Evolutionary conservation across 345 rosid species (phyloP).

Genomic region (Microcos paniculata): DNA sequence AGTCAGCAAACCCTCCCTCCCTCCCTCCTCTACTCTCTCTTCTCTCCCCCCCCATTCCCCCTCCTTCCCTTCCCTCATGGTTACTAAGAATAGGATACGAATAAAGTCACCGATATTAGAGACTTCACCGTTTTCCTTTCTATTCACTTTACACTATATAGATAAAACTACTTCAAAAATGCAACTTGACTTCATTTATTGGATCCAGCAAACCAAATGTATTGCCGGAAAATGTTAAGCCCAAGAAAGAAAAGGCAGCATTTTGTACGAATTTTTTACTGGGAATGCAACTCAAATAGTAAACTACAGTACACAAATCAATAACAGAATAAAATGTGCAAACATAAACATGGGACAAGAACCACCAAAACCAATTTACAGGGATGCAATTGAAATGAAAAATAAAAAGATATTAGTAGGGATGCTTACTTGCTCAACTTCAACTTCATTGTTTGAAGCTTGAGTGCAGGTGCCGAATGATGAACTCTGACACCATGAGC

Average conservation of each 20-base stretch:
- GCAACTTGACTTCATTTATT: background rate
- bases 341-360: slow-evolving; percentile 3
- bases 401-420: slow-evolving; percentile 4
- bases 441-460: slow-evolving; percentile 85
- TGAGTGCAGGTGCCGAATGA: slow-evolving; percentile 94
- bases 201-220: background rate
- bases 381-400: slow-evolving; percentile 2
- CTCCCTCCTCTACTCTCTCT: background rate
- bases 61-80: background rate
- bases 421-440: slow-evolving; percentile 94
- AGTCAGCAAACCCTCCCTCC: background rate
- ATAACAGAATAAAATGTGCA: background rate
- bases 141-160: background rate
- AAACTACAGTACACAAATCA: background rate
- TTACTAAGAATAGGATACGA: background rate
- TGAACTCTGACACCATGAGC: slow-evolving; percentile 76
- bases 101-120: background rate
- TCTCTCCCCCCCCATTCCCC: background rate
- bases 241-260: background rate
- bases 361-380: slow-evolving; percentile 4
- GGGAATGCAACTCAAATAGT: background rate
- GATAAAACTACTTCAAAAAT: background rate
- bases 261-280: background rate
- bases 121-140: background rate
- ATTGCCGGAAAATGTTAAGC: background rate